Evolutionary conservation across 306 rosid genomes (phyloP).

Genomic region (Cicer judaicum): DNA sequence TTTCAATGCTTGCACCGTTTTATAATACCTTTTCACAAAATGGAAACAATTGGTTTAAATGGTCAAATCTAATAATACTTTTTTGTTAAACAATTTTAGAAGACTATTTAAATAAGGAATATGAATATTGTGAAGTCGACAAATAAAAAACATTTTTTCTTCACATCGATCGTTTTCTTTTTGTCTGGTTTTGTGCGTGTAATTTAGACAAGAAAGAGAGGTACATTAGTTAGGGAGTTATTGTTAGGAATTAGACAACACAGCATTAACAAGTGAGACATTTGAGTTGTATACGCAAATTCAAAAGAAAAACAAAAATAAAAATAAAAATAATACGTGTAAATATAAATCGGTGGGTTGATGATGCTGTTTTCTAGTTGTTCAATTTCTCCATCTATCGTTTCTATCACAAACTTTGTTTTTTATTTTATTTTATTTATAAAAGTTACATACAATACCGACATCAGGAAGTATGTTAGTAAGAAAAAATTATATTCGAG

Average conservation of each 20-base stretch:
- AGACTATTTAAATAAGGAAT: no score
- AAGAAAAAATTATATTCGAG: no score
- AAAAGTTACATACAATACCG: not conserved
- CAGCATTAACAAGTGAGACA: conserved; percentile 19
- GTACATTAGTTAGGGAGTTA: conserved; percentile 5
- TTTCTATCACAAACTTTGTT: conserved; percentile 11
- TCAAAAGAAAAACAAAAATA: not conserved
- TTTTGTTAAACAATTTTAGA: no score
- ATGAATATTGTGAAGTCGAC: conserved; percentile 6
- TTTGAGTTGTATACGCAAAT: conserved; percentile 40
- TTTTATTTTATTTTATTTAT: no score
- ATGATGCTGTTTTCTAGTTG: conserved; percentile 5
- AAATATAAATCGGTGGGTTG: conserved; percentile 21
- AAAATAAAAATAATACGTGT: conserved; percentile 13
- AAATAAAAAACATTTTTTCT: not conserved
- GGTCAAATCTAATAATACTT: no score
- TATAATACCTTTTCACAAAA: no score
- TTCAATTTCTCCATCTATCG: conserved; percentile 24
- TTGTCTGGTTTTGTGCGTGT: conserved; percentile 4
- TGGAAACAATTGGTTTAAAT: no score
- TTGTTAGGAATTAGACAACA: conserved; percentile 39
- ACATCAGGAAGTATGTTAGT: not conserved
- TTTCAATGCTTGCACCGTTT: no score
- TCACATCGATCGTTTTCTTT: conserved; percentile 4
- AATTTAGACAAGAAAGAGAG: conserved; percentile 17